These are phyloP conservation scores for Aaosphaeria pasadenensis DNA, from an alignment of 2,329 filamentous ascomycete species.

Conservation along the genomic window DNA sequence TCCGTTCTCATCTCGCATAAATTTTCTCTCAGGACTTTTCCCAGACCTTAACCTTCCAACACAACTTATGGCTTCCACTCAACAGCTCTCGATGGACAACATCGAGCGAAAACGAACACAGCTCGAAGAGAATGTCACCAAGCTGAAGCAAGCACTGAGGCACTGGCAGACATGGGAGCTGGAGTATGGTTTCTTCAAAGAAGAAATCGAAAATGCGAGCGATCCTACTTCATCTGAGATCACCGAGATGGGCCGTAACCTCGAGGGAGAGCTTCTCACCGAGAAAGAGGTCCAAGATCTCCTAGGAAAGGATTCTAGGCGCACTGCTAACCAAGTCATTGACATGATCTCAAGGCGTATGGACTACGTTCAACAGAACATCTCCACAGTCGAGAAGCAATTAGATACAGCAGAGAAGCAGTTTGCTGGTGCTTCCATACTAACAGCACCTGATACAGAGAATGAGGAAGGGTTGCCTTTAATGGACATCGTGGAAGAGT, in stretches of 20 bases:
- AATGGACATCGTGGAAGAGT: conserved; percentile 86
- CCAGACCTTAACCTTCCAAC: conserved; percentile 3
- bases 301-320: conserved; percentile 48
- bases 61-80: conserved; percentile 21
- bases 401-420: conserved; percentile 67
- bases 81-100: conserved; percentile 56
- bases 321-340: conserved; percentile 61
- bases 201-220: conserved; percentile 62
- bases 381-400: conserved; percentile 70
- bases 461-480: conserved; percentile 73
- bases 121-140: conserved; percentile 72
- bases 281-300: conserved; percentile 58
- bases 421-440: conserved; percentile 56
- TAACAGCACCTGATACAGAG: conserved; percentile 58
- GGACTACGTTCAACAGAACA: conserved; percentile 86
- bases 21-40: conserved; percentile 1
- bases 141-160: conserved; percentile 71
- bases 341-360: conserved; percentile 70
- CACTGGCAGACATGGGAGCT: conserved; percentile 91
- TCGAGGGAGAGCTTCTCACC: conserved; percentile 63
- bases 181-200: conserved; percentile 86
- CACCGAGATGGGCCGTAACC: conserved; percentile 52
- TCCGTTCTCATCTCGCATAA: neutral
- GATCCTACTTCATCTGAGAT: conserved; percentile 25
- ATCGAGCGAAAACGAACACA: conserved; percentile 72